Evolutionary conservation across 805 yeast genomes (phyloP).

Genomic region (Saccharomycopsis amapae): DNA sequence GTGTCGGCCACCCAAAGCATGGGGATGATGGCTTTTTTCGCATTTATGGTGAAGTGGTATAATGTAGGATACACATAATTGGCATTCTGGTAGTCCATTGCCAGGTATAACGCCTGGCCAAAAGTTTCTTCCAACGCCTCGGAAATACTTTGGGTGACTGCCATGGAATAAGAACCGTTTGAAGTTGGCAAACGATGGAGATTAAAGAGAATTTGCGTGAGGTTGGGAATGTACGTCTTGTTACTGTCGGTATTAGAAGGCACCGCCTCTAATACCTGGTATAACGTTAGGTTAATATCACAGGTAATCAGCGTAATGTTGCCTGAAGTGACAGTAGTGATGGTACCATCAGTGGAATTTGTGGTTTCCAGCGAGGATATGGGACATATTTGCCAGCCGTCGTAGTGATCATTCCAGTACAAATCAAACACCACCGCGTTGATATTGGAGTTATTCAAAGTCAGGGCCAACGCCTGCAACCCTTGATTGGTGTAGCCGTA

Average conservation of each 20-base stretch:
- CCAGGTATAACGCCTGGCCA: background rate
- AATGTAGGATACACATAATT: conserved; percentile 5
- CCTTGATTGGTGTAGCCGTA: conserved; percentile 28
- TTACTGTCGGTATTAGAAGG: background rate
- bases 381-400: conserved; percentile 51
- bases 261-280: background rate
- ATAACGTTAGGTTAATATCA: background rate
- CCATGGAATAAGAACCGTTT: background rate
- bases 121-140: background rate
- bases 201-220: conserved; percentile 3
- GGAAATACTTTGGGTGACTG: background rate
- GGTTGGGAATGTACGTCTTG: background rate
- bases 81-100: background rate
- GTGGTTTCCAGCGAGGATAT: background rate
- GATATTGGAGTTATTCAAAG: conserved; percentile 31
- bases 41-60: background rate
- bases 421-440: conserved; percentile 36
- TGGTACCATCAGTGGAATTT: background rate
- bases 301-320: background rate
- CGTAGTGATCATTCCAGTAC: conserved; percentile 40
- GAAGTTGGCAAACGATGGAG: background rate
- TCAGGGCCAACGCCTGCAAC: conserved; percentile 22
- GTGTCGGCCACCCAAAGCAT: conserved; percentile 6
- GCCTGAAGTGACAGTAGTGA: background rate
- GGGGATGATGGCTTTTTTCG: conserved; percentile 3